These are phyloP conservation scores for Pyrus pyrifolia DNA, from an alignment of 306 rosid species.

Conservation along the genomic window DNA sequence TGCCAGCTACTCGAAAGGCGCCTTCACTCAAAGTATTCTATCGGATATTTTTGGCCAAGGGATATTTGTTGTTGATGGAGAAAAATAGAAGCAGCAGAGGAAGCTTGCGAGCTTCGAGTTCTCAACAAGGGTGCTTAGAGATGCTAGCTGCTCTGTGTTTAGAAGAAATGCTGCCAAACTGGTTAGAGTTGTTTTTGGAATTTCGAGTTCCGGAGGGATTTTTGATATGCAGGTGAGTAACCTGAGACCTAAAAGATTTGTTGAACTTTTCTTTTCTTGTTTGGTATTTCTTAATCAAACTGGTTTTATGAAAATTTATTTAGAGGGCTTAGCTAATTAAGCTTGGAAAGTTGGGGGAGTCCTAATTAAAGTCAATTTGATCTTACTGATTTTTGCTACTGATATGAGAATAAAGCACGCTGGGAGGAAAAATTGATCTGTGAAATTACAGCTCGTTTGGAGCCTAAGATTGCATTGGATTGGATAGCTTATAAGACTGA, in stretches of 20 bases:
- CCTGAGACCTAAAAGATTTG: not conserved
- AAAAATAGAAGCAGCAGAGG: slow-evolving; percentile 63
- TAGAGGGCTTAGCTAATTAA: no score
- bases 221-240: slow-evolving; percentile 48
- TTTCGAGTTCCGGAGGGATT: slow-evolving; percentile 22
- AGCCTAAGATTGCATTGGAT: no score
- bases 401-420: not conserved
- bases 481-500: no score
- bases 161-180: slow-evolving; percentile 50
- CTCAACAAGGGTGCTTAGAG: slow-evolving; percentile 62
- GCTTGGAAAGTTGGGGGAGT: not conserved
- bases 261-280: not conserved
- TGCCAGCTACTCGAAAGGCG: not conserved
- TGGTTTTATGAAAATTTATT: not conserved
- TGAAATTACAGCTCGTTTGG: no score
- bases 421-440: not conserved
- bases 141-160: slow-evolving; percentile 48
- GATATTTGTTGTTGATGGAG: slow-evolving; percentile 63
- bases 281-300: not conserved
- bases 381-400: not conserved
- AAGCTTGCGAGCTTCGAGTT: slow-evolving; percentile 66
- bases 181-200: slow-evolving; percentile 25
- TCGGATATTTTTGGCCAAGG: slow-evolving; percentile 60
- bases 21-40: not conserved
- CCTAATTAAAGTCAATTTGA: no score